A percentile compares a stretch with the other conserved stretches of the same genome.
Conservation (phyloP, 768 basidiomycete species). For the Rhizopogon vulgaris region DNA sequence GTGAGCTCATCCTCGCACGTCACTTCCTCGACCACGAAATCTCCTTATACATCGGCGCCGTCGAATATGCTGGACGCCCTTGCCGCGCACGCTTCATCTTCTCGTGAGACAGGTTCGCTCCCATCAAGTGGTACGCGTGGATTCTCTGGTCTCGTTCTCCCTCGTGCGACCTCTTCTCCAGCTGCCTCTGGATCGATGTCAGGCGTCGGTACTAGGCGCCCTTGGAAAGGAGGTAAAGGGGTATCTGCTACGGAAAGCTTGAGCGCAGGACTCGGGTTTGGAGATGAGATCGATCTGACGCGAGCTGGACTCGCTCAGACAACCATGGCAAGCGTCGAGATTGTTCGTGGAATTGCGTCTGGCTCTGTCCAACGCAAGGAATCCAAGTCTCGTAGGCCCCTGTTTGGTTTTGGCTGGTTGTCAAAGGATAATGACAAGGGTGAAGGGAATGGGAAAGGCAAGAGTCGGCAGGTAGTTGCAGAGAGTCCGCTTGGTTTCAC, state of each 20-base stretch:
- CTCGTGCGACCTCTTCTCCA: constrained; percentile 28
- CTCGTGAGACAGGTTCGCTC: constrained; percentile 16
- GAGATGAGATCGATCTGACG: constrained; percentile 64
- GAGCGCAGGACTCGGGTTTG: constrained; percentile 22
- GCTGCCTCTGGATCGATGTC: constrained; percentile 10
- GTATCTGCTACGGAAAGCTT: constrained; percentile 18
- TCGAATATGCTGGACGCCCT: constrained; percentile 26
- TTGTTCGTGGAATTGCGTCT: constrained; percentile 50
- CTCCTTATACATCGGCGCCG: constrained; percentile 24
- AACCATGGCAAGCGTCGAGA: constrained; percentile 85
- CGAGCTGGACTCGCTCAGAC: constrained; percentile 75
- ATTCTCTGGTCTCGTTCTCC: constrained; percentile 48
- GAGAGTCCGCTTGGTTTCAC: constrained; percentile 56
- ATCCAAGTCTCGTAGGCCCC: constrained; percentile 14
- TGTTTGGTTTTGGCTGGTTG: constrained; percentile 25
- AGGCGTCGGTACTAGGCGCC: constrained; percentile 7
- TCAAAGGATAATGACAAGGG: constrained; percentile 17
- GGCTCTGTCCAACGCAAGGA: constrained; percentile 12
- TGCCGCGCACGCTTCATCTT: constrained; percentile 24
- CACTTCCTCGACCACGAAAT: constrained; percentile 22
- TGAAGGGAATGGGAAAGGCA: constrained; percentile 7
- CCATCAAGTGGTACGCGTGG: constrained; percentile 51
- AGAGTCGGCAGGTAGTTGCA: constrained; percentile 2
- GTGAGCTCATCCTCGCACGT: constrained; percentile 9
- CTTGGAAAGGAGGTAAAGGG: constrained; percentile 18